These are phyloP conservation scores for Chalciporus pseudorubinellus DNA, from an alignment of 768 basidiomycete genomes.

Conservation along the genomic window DNA sequence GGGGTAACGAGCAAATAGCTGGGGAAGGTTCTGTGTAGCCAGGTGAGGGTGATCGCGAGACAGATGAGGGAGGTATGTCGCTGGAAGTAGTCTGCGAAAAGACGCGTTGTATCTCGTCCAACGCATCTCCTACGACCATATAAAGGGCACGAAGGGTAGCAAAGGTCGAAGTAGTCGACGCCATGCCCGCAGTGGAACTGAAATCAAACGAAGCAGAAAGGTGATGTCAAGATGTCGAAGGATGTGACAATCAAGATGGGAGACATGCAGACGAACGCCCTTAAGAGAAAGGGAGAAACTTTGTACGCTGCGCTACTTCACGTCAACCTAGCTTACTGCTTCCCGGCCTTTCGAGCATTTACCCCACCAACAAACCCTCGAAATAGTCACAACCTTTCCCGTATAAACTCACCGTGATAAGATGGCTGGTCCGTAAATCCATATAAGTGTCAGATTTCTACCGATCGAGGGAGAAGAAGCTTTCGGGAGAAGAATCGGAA, in stretches of 20 bases:
- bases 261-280: neutral
- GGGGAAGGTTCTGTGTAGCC: slow-evolving; percentile 32
- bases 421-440: slow-evolving; percentile 4
- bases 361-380: slow-evolving; percentile 1
- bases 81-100: slow-evolving; percentile 34
- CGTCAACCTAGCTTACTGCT: slow-evolving; percentile 9
- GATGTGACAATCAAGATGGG: slow-evolving; percentile 5
- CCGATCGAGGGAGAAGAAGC: slow-evolving; percentile 15
- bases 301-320: neutral
- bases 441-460: slow-evolving; percentile 13
- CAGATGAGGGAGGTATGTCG: slow-evolving; percentile 11
- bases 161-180: slow-evolving; percentile 52
- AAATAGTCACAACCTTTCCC: slow-evolving; percentile 17
- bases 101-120: slow-evolving; percentile 65
- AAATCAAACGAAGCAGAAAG: slow-evolving; percentile 5
- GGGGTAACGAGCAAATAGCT: slow-evolving; percentile 17
- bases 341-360: neutral
- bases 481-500: slow-evolving; percentile 10
- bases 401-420: slow-evolving; percentile 7
- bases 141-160: slow-evolving; percentile 62
- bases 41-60: slow-evolving; percentile 18
- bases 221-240: neutral
- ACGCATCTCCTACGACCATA: slow-evolving; percentile 61
- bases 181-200: slow-evolving; percentile 14
- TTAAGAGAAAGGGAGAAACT: slow-evolving; percentile 15